phyloP scores from a whole-genome alignment of 1,284 basidiomycete genomes.

The Microbotryum lychnidis-dioicae region DNA sequence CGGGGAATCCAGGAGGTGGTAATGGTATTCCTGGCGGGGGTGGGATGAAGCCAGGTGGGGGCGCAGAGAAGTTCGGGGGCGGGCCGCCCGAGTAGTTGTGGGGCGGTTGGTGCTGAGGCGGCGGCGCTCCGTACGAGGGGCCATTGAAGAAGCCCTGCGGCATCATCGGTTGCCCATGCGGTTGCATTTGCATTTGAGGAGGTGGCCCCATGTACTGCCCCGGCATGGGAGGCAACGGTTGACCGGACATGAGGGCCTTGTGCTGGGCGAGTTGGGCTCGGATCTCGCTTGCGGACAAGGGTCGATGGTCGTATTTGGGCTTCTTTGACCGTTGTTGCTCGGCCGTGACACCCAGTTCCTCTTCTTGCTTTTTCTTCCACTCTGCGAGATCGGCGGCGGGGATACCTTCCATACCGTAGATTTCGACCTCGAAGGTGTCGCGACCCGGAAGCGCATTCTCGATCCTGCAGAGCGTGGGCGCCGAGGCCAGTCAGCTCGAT shows the following conservation, averaged over 20 bases:
- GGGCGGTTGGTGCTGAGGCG: constrained; percentile 35
- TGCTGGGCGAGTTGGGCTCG: constrained; percentile 78
- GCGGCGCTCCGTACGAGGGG: constrained; percentile 23
- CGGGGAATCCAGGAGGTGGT: constrained; percentile 22
- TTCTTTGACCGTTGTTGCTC: constrained; percentile 57
- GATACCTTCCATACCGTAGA: constrained; percentile 99
- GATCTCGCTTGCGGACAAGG: constrained; percentile 64
- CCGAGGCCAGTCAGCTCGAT: constrained; percentile 1
- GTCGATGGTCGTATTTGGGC: constrained; percentile 61
- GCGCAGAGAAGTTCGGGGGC: constrained; percentile 12
- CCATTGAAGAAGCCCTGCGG: not conserved
- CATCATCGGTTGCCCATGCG: too few relatives aligned
- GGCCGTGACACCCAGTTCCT: constrained; percentile 77
- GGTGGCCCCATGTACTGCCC: not conserved
- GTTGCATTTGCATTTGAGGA: not conserved
- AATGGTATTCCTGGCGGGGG: constrained; percentile 11
- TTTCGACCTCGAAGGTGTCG: constrained; percentile 97
- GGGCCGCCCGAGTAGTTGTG: constrained; percentile 32
- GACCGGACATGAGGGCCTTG: constrained; percentile 71
- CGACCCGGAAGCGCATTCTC: constrained; percentile 93
- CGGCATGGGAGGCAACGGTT: constrained; percentile 17
- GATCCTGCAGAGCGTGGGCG: constrained; percentile 51
- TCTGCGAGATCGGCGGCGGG: constrained; percentile 87
- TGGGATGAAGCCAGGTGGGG: constrained; percentile 4
- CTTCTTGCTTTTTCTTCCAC: constrained; percentile 88